Conservation (phyloP, 176 grass and related monocot genomes). For the Triticum timopheevii region DNA sequence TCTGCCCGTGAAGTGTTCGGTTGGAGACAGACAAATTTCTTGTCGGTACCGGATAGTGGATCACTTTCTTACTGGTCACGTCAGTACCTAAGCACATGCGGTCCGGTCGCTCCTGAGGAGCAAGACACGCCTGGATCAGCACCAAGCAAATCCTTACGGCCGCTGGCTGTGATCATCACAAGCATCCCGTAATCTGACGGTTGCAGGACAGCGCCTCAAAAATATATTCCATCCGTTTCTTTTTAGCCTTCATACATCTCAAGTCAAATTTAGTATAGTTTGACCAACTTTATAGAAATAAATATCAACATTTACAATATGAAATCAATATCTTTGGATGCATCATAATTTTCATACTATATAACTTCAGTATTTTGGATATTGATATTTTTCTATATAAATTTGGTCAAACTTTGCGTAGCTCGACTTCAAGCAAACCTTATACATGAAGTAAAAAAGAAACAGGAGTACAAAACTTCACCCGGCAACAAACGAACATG, state of each 20-base stretch:
- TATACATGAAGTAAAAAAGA: too few relatives aligned
- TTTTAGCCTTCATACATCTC: too few relatives aligned
- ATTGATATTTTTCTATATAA: too few relatives aligned
- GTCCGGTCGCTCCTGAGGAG: not conserved
- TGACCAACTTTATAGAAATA: too few relatives aligned
- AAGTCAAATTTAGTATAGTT: too few relatives aligned
- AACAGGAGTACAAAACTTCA: not conserved
- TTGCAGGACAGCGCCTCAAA: not conserved
- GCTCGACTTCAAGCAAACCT: too few relatives aligned
- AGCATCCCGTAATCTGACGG: not conserved
- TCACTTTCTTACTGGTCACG: not conserved
- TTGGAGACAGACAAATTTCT: constrained; percentile 13
- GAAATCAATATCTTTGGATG: too few relatives aligned
- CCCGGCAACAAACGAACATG: not conserved
- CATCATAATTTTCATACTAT: too few relatives aligned
- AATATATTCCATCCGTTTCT: not conserved
- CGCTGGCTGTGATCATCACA: not conserved
- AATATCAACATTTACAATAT: too few relatives aligned
- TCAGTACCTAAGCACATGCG: not conserved
- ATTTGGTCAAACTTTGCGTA: too few relatives aligned
- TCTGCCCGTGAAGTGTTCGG: not conserved
- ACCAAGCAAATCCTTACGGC: not conserved
- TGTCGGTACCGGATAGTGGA: not conserved
- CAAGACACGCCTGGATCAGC: not conserved
- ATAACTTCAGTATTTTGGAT: too few relatives aligned